A percentile compares a stretch with the other conserved stretches of the same genome.
Evolutionary conservation across 805 yeast species (phyloP).

Genomic region (Teunomyces lycoperdinae): DNA sequence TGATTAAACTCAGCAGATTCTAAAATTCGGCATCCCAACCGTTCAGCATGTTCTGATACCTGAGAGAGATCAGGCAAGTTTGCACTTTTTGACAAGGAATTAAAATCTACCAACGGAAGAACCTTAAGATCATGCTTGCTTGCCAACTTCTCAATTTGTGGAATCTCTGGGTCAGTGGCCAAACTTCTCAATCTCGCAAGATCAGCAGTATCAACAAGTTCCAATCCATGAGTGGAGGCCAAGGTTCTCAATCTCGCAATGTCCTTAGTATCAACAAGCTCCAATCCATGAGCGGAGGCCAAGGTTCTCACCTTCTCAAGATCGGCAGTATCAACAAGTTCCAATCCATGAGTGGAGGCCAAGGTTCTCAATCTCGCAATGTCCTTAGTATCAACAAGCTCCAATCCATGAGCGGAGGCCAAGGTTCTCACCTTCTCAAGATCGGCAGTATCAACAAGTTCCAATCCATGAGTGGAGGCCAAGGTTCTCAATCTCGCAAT

Average conservation of each 20-base stretch:
- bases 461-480: conserved; percentile 4
- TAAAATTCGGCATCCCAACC: not conserved
- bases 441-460: not conserved
- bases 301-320: not conserved
- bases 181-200: conserved; percentile 5
- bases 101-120: not conserved
- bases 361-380: no score
- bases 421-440: not conserved
- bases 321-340: not conserved
- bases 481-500: no score
- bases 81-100: conserved; percentile 2
- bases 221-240: no score
- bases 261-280: not conserved
- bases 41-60: conserved; percentile 8
- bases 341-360: conserved; percentile 4
- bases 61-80: conserved; percentile 5
- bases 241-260: not conserved
- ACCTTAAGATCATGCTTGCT: conserved; percentile 15
- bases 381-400: not conserved
- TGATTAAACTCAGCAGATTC: conserved; percentile 7
- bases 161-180: conserved; percentile 9
- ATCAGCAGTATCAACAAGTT: not conserved
- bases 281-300: conserved; percentile 4
- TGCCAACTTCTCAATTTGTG: conserved; percentile 7
- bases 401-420: conserved; percentile 4